phyloP scores from a whole-genome alignment of 805 yeast genomes.

The Ogataea nitratoaversa region DNA sequence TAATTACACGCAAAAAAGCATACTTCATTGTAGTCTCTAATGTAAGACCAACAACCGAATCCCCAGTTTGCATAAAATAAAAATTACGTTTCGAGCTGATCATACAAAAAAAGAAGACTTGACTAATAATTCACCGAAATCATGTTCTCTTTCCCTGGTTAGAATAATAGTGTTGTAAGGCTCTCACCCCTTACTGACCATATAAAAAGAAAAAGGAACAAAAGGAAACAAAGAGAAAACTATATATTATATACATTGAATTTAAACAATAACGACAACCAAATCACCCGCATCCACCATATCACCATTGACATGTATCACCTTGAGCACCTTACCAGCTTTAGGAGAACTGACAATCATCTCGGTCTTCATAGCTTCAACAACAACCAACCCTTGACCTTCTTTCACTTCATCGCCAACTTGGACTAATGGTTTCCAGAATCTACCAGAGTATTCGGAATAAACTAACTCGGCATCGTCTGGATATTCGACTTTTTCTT shows the following conservation, averaged over 20 bases:
- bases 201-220: not conserved
- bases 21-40: no score
- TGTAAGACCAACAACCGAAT: no score
- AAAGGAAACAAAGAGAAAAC: not conserved
- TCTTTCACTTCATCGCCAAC: constrained; percentile 71
- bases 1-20: no score
- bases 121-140: no score
- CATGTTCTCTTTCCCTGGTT: not conserved
- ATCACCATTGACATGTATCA: constrained; percentile 82
- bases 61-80: no score
- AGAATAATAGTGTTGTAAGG: not conserved
- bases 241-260: not conserved
- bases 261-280: constrained; percentile 64
- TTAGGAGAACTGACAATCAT: constrained; percentile 78
- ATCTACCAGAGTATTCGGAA: constrained; percentile 94
- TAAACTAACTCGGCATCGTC: constrained; percentile 82
- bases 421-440: constrained; percentile 85
- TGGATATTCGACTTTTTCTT: constrained; percentile 53
- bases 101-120: no score
- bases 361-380: constrained; percentile 98
- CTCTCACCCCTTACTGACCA: constrained; percentile 8
- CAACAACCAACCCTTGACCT: constrained; percentile 81
- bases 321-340: constrained; percentile 67
- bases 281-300: constrained; percentile 96
- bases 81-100: no score